Evolutionary conservation across 768 basidiomycete species (phyloP).

Genomic region (Boletus subcaerulescens): DNA sequence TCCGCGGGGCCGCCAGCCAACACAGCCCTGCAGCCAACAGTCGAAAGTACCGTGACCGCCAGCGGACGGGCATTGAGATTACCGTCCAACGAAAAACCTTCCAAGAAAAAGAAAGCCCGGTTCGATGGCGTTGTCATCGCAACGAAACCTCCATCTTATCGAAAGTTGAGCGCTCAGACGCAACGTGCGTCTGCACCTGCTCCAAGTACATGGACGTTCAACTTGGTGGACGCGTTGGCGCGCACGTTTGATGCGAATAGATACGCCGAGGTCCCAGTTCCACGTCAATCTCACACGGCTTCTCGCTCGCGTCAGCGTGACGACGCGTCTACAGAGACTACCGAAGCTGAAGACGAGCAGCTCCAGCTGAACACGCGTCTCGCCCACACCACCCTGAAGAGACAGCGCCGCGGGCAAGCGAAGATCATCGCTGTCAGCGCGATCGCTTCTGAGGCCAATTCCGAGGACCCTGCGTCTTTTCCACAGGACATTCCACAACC

Average conservation of each 20-base stretch:
- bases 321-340: conserved; percentile 15
- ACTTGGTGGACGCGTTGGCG: conserved; percentile 23
- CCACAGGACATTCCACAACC: background rate
- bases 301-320: background rate
- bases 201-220: conserved; percentile 1
- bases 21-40: background rate
- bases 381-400: conserved; percentile 4
- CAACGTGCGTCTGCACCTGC: background rate
- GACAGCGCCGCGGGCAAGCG: background rate
- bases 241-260: conserved; percentile 29
- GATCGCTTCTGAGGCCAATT: conserved; percentile 11
- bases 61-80: background rate
- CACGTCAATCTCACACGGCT: background rate
- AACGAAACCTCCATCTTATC: conserved; percentile 2
- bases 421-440: background rate
- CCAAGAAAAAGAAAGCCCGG: conserved; percentile 13
- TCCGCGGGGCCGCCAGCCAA: background rate
- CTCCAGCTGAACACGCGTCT: conserved; percentile 12
- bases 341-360: conserved; percentile 22
- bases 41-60: background rate
- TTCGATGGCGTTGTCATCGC: conserved; percentile 27
- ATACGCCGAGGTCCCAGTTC: background rate
- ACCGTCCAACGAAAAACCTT: background rate
- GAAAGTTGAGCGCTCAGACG: background rate
- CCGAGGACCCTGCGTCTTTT: background rate